Evolutionary conservation across 1,284 basidiomycete species (phyloP).

Genomic region (Fereydounia khargensis): DNA sequence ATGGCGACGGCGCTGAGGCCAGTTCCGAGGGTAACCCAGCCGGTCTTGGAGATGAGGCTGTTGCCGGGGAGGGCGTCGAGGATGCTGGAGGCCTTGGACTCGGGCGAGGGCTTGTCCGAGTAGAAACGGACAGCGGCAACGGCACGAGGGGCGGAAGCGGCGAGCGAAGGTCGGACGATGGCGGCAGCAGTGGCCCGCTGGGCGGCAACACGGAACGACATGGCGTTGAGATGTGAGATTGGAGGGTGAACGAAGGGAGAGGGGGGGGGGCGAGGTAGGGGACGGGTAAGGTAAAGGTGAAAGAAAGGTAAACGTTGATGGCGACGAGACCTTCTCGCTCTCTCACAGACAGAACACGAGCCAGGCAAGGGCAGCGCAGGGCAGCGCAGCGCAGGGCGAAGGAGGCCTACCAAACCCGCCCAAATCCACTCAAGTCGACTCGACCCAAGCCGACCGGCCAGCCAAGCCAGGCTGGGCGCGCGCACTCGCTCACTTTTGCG

Average conservation of each 20-base stretch:
- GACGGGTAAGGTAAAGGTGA: slow-evolving; percentile 5
- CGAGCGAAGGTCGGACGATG: slow-evolving; percentile 21
- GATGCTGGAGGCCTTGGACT: slow-evolving; percentile 83
- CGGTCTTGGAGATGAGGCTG: slow-evolving; percentile 87
- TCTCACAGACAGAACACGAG: too few species aligned
- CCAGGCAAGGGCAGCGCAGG: too few species aligned
- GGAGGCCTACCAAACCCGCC: too few species aligned
- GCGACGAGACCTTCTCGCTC: too few species aligned
- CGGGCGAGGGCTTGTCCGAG: slow-evolving; percentile 63
- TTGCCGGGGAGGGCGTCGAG: slow-evolving; percentile 89
- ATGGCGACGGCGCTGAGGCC: slow-evolving; percentile 88
- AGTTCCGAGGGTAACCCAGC: slow-evolving; percentile 84
- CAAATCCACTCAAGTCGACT: too few species aligned
- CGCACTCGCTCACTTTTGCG: too few species aligned
- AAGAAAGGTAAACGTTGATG: slow-evolving; percentile 1
- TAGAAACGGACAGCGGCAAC: slow-evolving; percentile 41
- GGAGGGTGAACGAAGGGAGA: background rate
- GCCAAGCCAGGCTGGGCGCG: too few species aligned
- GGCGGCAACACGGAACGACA: slow-evolving; percentile 35
- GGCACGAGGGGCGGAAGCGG: slow-evolving; percentile 16
- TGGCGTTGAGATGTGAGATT: slow-evolving; percentile 11
- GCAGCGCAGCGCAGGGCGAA: too few species aligned
- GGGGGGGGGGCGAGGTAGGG: slow-evolving; percentile 6
- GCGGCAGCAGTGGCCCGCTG: slow-evolving; percentile 35
- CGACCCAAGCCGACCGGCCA: too few species aligned